phyloP scores from a whole-genome alignment of 2,329 filamentous ascomycete species.

The Geosmithia flava region DNA sequence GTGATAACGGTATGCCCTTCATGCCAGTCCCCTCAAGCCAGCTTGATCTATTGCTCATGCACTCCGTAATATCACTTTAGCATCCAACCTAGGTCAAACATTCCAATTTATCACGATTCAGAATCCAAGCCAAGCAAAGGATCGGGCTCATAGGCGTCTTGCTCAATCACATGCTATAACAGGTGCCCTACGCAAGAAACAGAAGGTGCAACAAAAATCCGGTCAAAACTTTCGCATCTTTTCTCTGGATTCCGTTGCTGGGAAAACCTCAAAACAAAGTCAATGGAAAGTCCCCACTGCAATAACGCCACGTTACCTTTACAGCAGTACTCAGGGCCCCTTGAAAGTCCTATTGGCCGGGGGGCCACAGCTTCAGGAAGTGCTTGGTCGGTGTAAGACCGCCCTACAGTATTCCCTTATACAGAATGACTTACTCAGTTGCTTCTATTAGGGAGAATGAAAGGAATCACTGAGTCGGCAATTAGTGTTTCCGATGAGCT shows the following conservation, averaged over 20 bases:
- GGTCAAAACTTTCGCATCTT: slow-evolving; percentile 1
- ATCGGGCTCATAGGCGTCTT: neutral
- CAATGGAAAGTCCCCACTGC: too few relatives aligned
- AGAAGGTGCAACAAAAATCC: neutral
- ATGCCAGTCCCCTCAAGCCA: too few relatives aligned
- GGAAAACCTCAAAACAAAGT: too few relatives aligned
- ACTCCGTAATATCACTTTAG: neutral
- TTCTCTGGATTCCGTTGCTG: neutral
- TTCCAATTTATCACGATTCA: neutral
- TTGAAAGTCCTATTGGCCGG: too few relatives aligned
- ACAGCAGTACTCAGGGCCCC: too few relatives aligned
- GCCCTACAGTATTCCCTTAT: neutral
- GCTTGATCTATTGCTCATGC: too few relatives aligned
- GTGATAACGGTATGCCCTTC: too few relatives aligned
- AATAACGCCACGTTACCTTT: too few relatives aligned
- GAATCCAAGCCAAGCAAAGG: neutral
- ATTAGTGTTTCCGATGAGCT: slow-evolving; percentile 23
- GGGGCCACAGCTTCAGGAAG: too few relatives aligned
- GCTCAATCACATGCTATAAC: slow-evolving; percentile 3
- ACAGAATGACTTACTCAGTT: neutral
- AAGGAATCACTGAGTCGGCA: slow-evolving; percentile 17
- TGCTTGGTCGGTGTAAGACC: neutral
- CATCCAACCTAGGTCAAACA: too few relatives aligned
- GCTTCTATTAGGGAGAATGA: neutral
- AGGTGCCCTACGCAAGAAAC: slow-evolving; percentile 1